Base-by-base conservation (phyloP, 75 land plant species). In the Isoetes taiwanensis region DNA sequence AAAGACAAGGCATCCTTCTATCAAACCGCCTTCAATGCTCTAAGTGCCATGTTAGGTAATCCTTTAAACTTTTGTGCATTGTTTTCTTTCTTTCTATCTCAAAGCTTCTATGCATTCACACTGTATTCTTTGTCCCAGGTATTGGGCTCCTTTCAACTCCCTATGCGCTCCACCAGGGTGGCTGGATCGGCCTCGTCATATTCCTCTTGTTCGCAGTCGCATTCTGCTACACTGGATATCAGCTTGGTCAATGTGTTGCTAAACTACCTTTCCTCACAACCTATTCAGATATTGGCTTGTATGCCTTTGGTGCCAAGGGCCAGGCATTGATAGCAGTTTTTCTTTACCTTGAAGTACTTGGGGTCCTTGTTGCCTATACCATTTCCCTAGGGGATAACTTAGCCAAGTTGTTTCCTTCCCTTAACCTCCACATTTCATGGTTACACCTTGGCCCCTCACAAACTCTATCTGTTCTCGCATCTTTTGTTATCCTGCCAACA, bases 61-160 rank as follows among this genome's bases (percentile, higher is more conserved):
- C 2, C 5, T 2, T 20, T 43, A 2, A 20, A 3, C 24, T 20
- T 52, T 10, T 37, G 14, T 10, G 39, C 39, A 37, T 10, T 37
- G 12, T 37, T 10, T 37, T 10, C 10, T 37, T 14, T 14, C 14
- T 37, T 10, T 37, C 14, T 37, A 37, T 37, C 9, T 37, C 39
- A 14, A 37, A 37, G 14, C 14, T 9, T 37, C 14, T 37, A 9
- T 37, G 39, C 4, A 17, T 46, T 46, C n/a, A 17, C 23, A 17
- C 23, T 46, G 17, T 46, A 17, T 33, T 46, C 12, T 11, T 5
- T 61, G 26, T 30, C 25, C 2, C 75, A 84, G 89, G 89, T 32
- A 55, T 81, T 14, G 89, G 89, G 24, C 80, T 82, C 38, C 71
- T 84, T n/a, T 84, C 89, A 30, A 78, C 84, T 38, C 89, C 89